phyloP scores from a whole-genome alignment of 1,284 basidiomycete genomes.

The Xerocomus amazonicus region DNA sequence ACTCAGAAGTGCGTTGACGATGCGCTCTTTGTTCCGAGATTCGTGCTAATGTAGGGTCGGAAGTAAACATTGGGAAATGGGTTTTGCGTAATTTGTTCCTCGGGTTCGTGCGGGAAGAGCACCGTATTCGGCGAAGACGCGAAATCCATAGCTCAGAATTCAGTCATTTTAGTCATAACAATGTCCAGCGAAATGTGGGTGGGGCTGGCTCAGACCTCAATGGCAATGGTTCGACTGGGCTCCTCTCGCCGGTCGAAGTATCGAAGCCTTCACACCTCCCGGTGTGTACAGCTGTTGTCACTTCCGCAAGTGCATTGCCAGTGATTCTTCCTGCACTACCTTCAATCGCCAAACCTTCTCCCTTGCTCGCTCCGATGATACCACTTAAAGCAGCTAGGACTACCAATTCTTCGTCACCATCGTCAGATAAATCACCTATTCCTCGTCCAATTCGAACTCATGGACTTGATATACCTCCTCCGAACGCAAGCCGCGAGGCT shows the following conservation, averaged over 20 bases:
- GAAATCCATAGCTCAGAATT: constrained; percentile 24
- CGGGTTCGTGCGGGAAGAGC: constrained; percentile 66
- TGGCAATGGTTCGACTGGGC: constrained; percentile 25
- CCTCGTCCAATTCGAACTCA: constrained; percentile 33
- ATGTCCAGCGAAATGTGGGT: constrained; percentile 25
- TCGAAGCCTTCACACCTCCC: constrained; percentile 14
- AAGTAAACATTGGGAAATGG: constrained; percentile 83
- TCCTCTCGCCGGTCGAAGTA: constrained; percentile 32
- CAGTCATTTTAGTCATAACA: constrained; percentile 13
- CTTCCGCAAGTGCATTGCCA: constrained; percentile 41
- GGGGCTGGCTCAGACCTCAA: constrained; percentile 33
- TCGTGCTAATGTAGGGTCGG: constrained; percentile 10
- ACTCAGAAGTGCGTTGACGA: constrained; percentile 60
- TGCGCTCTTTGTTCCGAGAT: constrained; percentile 7
- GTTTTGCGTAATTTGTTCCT: constrained; percentile 71
- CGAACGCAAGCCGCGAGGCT: constrained; percentile 29
- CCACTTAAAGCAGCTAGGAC: constrained; percentile 39
- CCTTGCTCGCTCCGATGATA: constrained; percentile 57
- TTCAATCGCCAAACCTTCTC: constrained; percentile 43
- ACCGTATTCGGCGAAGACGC: constrained; percentile 41
- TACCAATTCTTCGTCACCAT: constrained; percentile 37
- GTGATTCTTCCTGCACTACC: constrained; percentile 54
- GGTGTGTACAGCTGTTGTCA: constrained; percentile 21
- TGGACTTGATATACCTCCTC: constrained; percentile 24
- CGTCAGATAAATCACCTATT: constrained; percentile 31